Evolutionary conservation across 2,329 filamentous ascomycete species (phyloP), one percentile per base, ranked within the genome.

Genomic region (Trichoderma oligosporum): DNA sequence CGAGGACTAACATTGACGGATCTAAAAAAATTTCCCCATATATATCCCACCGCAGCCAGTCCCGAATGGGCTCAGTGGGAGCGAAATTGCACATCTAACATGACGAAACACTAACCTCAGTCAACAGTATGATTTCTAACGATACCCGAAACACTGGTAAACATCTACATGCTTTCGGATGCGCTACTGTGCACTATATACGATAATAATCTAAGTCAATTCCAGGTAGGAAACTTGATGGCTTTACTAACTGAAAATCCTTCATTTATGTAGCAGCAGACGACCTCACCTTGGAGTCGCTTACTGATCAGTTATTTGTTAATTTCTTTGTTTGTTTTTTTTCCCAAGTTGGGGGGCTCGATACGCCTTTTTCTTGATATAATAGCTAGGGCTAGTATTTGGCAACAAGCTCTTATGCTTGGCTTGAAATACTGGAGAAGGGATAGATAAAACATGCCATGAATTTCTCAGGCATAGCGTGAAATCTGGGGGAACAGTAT

Each of bases 101-200:
- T 46, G 35, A 41, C 36, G 31, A 29, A 42, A 47, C 27, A 58
- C 56, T 58, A 58, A 58, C 48, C 33, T 27, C 35, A 46, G 39
- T 27, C 56, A 39, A 42, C 31, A 58, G 56, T 45, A 29, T 38
- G 51, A 46, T n/a, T 8, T 36, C 25, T 44, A 18, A 39, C 24
- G 39, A 46, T 31, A n/a, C 25, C 42, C 16, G 16, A 38, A 25
- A 35, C 38, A 31, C 12, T 29, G 39, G 41, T n/a, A 25, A 33
- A 7, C 12, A 42, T 9, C 56, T n/a, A 25, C 9, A 12, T 24
- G 20, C 22, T 9, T 5, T 16, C 39, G 39, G 39, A 45, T 25
- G 33, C 7, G 22, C 39, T 6, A 36, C 8, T 4, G 24, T 20
- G 27, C 4, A 44, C 36, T 20, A 42, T 25, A 39, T 44, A 14